A percentile compares a stretch with the other conserved stretches of the same genome.
phyloP scores from a whole-genome alignment of 2,329 filamentous ascomycete genomes.

The Colletotrichum somersetense region DNA sequence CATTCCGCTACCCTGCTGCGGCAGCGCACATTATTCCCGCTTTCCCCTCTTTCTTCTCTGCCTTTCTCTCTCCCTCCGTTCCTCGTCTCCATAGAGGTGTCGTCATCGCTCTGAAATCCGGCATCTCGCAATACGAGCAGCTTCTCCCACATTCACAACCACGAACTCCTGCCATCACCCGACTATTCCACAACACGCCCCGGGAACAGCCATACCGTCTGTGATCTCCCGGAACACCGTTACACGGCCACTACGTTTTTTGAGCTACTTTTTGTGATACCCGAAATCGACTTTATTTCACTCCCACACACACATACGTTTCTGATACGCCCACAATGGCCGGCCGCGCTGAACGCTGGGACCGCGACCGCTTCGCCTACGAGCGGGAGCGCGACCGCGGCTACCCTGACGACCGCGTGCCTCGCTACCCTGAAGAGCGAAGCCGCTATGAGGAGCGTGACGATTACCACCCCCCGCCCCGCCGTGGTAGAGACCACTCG shows the following conservation, averaged over 20 bases:
- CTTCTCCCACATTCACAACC: constrained; percentile 18
- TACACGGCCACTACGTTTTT: constrained; percentile 19
- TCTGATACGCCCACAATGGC: constrained; percentile 34
- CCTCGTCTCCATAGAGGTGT: constrained; percentile 25
- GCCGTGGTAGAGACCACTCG: constrained; percentile 59
- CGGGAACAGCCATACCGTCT: neutral
- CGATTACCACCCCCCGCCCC: constrained; percentile 46
- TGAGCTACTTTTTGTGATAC: constrained; percentile 25
- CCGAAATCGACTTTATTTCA: constrained; percentile 17
- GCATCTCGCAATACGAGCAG: constrained; percentile 28
- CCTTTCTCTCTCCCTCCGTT: neutral
- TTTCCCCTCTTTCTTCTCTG: constrained; percentile 35
- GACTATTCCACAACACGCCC: constrained; percentile 25
- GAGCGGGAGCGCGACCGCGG: constrained; percentile 58
- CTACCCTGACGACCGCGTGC: constrained; percentile 63
- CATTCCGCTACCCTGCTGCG: constrained; percentile 25
- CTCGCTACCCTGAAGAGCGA: constrained; percentile 59
- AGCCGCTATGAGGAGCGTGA: constrained; percentile 39
- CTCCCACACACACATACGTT: constrained; percentile 16
- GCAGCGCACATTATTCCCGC: constrained; percentile 22
- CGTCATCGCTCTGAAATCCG: constrained; percentile 39
- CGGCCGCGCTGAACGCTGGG: constrained; percentile 62
- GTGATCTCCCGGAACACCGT: neutral
- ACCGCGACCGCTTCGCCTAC: constrained; percentile 64
- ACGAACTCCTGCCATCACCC: constrained; percentile 33